Conservation (phyloP, 129 eudicot species). For the Glebionis coronaria region DNA sequence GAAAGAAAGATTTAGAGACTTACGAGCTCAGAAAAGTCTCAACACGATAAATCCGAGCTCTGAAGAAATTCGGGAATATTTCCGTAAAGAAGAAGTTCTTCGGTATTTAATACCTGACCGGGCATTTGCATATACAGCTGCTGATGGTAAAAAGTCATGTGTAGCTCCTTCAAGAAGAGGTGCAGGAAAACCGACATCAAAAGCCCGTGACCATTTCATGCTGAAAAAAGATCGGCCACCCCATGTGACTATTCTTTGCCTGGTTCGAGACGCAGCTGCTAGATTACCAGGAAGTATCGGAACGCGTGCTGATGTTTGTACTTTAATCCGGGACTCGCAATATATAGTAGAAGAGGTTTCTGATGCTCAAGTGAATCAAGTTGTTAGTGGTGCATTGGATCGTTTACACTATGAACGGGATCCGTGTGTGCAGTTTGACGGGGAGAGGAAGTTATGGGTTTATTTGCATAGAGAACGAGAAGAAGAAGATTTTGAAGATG, state of each 20-base stretch:
- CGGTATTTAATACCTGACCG: conserved; percentile 91
- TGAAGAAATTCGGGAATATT: conserved; percentile 80
- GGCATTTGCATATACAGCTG: conserved; percentile 84
- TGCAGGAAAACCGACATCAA: conserved; percentile 98
- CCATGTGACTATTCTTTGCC: conserved; percentile 93
- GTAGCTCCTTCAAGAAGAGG: conserved; percentile 96
- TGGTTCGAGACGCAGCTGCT: conserved; percentile 97
- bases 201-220: conserved; percentile 97
- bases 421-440: conserved; percentile 93
- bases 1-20: conserved; percentile 86
- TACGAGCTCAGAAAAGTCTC: conserved; percentile 92
- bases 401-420: conserved; percentile 97
- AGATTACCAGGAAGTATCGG: conserved; percentile 96
- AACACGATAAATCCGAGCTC: conserved; percentile 80
- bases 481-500: conserved; percentile 98
- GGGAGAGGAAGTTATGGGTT: conserved; percentile 90
- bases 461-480: conserved; percentile 93
- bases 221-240: conserved; percentile 92
- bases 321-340: conserved; percentile 88
- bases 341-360: conserved; percentile 86
- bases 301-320: conserved; percentile 96
- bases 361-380: conserved; percentile 89
- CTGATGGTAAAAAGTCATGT: conserved; percentile 85
- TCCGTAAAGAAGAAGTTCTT: conserved; percentile 80
- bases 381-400: conserved; percentile 97